These are phyloP conservation scores for Thamnidium elegans DNA, from an alignment of 192 early-diverging fungal genomes.

Conservation along the genomic window DNA sequence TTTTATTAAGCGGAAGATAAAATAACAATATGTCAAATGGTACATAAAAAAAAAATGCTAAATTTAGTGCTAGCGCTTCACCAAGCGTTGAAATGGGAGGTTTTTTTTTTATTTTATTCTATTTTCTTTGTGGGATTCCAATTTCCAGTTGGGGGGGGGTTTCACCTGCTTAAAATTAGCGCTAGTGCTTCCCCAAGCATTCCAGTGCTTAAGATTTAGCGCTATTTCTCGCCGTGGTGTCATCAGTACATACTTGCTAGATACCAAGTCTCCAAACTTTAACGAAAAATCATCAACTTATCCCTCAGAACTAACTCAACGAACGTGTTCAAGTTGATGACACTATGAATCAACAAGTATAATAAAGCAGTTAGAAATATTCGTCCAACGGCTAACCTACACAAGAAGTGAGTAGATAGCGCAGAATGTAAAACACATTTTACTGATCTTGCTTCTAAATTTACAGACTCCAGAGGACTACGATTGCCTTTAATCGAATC, in stretches of 20 bases:
- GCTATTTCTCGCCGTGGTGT: too few species aligned
- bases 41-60: too few species aligned
- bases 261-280: constrained; percentile 12
- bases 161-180: too few species aligned
- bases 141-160: too few species aligned
- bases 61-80: too few species aligned
- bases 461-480: constrained; percentile 10
- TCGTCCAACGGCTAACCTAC: background rate
- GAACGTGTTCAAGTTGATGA: constrained; percentile 8
- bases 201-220: too few species aligned
- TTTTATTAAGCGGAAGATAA: too few species aligned
- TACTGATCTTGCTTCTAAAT: constrained; percentile 16
- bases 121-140: too few species aligned
- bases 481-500: background rate
- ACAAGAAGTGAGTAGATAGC: constrained; percentile 13
- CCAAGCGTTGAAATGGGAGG: too few species aligned
- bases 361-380: constrained; percentile 4
- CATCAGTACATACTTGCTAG: constrained; percentile 1
- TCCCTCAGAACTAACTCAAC: constrained; percentile 8
- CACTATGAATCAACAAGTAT: constrained; percentile 11
- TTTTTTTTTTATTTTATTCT: too few species aligned
- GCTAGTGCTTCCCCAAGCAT: too few species aligned
- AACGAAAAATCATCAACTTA: constrained; percentile 13
- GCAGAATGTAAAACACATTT: constrained; percentile 11
- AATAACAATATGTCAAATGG: too few species aligned